Percentiles rank a stretch among this genome's conserved stretches.
These are phyloP conservation scores for Globisporangium viniferum DNA, from an alignment of 352 stramenopile genomes.

Conservation along the genomic window DNA sequence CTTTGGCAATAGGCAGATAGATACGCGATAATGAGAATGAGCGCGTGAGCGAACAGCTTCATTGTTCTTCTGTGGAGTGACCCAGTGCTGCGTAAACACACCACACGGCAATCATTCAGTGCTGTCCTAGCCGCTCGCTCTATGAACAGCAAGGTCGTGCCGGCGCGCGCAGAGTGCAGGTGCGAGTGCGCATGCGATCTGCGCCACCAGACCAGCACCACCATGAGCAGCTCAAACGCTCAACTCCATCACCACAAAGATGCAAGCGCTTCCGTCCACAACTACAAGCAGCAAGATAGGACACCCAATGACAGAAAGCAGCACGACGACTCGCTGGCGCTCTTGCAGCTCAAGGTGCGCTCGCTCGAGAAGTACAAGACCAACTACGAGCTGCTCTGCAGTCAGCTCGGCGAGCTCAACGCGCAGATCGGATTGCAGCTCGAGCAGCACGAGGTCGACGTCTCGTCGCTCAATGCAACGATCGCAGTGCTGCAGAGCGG, in stretches of 20 bases:
- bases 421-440: conserved; percentile 64
- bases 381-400: conserved; percentile 77
- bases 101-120: neutral
- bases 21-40: neutral
- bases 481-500: conserved; percentile 31
- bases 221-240: neutral
- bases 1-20: neutral
- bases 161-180: neutral
- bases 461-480: conserved; percentile 40
- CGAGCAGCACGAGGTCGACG: conserved; percentile 65
- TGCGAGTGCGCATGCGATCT: neutral
- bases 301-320: neutral
- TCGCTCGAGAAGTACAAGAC: conserved; percentile 66
- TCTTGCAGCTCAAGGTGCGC: conserved; percentile 44
- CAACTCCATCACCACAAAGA: neutral
- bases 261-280: neutral
- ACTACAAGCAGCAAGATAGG: neutral
- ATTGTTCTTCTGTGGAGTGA: neutral
- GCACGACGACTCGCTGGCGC: conserved; percentile 2
- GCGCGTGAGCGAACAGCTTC: neutral
- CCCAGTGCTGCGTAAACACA: no score
- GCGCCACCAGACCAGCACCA: neutral
- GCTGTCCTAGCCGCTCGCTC: neutral
- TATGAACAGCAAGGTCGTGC: conserved; percentile 4
- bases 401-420: conserved; percentile 65